These are phyloP conservation scores for Echites panduratus DNA, from an alignment of 257 asterid genomes.

Conservation along the genomic window DNA sequence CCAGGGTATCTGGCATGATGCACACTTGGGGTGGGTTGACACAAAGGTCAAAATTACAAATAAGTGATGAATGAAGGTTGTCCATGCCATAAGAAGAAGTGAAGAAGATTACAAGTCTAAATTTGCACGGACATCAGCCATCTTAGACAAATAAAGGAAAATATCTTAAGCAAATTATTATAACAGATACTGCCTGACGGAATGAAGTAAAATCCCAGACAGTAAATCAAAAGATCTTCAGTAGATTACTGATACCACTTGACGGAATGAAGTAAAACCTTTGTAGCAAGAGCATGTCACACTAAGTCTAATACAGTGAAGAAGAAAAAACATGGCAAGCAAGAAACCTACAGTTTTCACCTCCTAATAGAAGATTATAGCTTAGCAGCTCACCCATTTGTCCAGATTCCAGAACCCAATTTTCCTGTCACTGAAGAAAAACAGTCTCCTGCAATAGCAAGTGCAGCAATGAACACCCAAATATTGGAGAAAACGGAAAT, in stretches of 20 bases:
- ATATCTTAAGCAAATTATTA: neutral
- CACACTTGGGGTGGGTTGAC: neutral
- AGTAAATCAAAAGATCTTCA: neutral
- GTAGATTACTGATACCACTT: neutral
- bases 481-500: neutral
- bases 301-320: neutral
- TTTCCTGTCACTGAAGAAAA: slow-evolving; percentile 78
- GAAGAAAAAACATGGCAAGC: neutral
- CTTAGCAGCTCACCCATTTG: slow-evolving; percentile 58
- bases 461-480: slow-evolving; percentile 6
- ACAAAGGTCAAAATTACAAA: neutral
- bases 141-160: neutral
- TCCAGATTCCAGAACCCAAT: slow-evolving; percentile 92
- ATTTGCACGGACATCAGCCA: neutral
- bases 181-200: neutral
- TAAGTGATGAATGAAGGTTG: neutral
- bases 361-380: slow-evolving; percentile 7
- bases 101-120: neutral
- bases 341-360: neutral
- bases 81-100: neutral
- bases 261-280: neutral
- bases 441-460: slow-evolving; percentile 73
- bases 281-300: neutral
- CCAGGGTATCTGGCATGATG: neutral
- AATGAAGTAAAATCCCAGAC: neutral